Percentiles rank a stretch among this genome's conserved stretches.
phyloP scores from a whole-genome alignment of 2,329 filamentous ascomycete species.

The Calonectria pseudoturangicola region DNA sequence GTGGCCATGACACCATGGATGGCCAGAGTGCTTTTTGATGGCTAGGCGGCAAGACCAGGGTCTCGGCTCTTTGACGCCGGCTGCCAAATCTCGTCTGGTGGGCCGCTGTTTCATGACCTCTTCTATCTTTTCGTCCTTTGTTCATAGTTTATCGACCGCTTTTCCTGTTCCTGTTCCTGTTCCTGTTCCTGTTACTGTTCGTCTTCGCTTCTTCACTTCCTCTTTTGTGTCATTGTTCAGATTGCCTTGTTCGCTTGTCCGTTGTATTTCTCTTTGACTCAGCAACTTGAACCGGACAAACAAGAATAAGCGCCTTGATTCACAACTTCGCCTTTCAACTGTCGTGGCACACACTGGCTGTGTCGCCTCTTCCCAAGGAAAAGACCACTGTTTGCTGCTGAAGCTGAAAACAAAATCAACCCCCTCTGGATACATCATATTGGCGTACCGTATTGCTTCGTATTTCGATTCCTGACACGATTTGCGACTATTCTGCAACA shows the following conservation, averaged over 20 bases:
- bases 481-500: neutral
- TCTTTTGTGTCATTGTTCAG: conserved; percentile 14
- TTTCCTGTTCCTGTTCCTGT: conserved; percentile 14
- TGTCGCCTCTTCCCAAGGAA: conserved; percentile 39
- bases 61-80: conserved; percentile 24
- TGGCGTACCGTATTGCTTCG: conserved; percentile 18
- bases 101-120: conserved; percentile 44
- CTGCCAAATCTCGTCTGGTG: conserved; percentile 13
- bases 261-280: neutral
- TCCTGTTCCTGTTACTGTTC: neutral
- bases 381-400: conserved; percentile 8
- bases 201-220: conserved; percentile 17
- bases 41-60: conserved; percentile 31
- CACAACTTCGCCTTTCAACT: conserved; percentile 28
- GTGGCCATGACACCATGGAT: conserved; percentile 36
- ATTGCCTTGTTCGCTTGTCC: neutral
- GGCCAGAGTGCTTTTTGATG: conserved; percentile 32
- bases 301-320: conserved; percentile 47
- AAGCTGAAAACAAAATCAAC: conserved; percentile 12
- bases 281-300: conserved; percentile 29
- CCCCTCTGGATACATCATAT: conserved; percentile 23
- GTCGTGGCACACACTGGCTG: conserved; percentile 46
- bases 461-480: neutral
- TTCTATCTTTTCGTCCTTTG: conserved; percentile 41
- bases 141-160: conserved; percentile 31